phyloP scores from a whole-genome alignment of 2,329 filamentous ascomycete species.

The Plenodomus tracheiphilus region DNA sequence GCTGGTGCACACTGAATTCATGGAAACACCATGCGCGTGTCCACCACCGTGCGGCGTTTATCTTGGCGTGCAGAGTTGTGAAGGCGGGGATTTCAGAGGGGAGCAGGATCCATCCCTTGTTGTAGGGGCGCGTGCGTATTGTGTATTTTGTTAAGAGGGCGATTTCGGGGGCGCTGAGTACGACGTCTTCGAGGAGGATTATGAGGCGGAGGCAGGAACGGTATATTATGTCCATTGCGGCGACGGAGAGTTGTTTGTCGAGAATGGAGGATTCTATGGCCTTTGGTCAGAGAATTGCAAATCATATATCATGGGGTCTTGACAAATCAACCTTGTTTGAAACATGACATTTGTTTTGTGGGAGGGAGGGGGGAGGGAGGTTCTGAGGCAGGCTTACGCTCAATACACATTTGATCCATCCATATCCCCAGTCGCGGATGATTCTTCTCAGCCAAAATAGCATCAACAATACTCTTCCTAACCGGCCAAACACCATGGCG shows the following conservation, averaged over 20 bases:
- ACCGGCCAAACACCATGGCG: slow-evolving; percentile 13
- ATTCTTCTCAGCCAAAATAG: slow-evolving; percentile 12
- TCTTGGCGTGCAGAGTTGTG: slow-evolving; percentile 6
- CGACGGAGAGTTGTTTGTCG: slow-evolving; percentile 11
- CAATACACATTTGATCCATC: slow-evolving; percentile 21
- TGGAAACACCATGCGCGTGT: slow-evolving; percentile 17
- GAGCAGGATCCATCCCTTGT: not conserved
- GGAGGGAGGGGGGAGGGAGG: too few relatives aligned
- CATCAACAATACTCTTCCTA: slow-evolving; percentile 13
- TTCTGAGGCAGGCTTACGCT: too few relatives aligned
- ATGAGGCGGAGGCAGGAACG: slow-evolving; percentile 11
- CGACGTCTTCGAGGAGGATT: slow-evolving; percentile 14
- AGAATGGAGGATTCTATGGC: too few relatives aligned
- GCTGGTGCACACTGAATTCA: slow-evolving; percentile 14
- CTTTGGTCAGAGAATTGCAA: too few relatives aligned
- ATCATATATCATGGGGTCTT: too few relatives aligned
- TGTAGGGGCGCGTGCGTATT: not conserved
- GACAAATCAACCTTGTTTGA: too few relatives aligned
- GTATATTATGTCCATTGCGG: slow-evolving; percentile 20
- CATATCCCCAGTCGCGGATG: slow-evolving; percentile 17
- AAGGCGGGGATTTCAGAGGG: not conserved
- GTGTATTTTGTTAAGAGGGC: slow-evolving; percentile 7
- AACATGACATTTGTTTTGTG: too few relatives aligned
- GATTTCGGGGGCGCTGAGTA: slow-evolving; percentile 4
- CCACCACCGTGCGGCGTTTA: slow-evolving; percentile 13